Conservation (phyloP, 495 filamentous ascomycete species). For the Filosporella fistucella region DNA sequence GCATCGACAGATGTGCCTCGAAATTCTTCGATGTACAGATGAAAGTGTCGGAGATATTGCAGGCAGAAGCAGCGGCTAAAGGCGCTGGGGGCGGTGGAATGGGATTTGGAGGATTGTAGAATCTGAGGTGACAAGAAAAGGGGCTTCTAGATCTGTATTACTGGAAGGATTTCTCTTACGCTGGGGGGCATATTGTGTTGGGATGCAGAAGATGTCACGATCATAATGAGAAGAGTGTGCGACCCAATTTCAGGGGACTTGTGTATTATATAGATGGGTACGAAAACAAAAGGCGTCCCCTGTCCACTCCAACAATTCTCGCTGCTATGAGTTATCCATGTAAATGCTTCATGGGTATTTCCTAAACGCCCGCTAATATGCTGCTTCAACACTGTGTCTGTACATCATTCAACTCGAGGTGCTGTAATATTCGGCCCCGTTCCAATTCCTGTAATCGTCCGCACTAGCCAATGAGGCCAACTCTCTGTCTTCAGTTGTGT, state of each 20-base stretch:
- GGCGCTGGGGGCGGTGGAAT: slow-evolving; percentile 34
- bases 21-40: slow-evolving; percentile 99
- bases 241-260: neutral
- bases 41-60: slow-evolving; percentile 68
- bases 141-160: slow-evolving; percentile 1
- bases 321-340: slow-evolving; percentile 7
- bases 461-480: slow-evolving; percentile 54
- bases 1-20: slow-evolving; percentile 89
- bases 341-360: slow-evolving; percentile 26
- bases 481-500: slow-evolving; percentile 57
- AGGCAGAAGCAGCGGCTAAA: slow-evolving; percentile 40
- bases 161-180: neutral
- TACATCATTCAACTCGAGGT: neutral
- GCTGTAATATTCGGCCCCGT: slow-evolving; percentile 48
- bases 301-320: slow-evolving; percentile 8
- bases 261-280: slow-evolving; percentile 17
- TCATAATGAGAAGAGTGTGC: neutral
- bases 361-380: slow-evolving; percentile 19
- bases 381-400: slow-evolving; percentile 1
- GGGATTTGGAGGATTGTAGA: slow-evolving; percentile 28
- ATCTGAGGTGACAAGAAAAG: neutral
- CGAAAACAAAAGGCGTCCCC: slow-evolving; percentile 19
- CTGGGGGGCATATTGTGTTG: neutral
- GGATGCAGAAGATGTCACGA: slow-evolving; percentile 2
- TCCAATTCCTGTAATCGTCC: slow-evolving; percentile 55